Conservation (phyloP, 2,329 filamentous ascomycete genomes). For the Ramularia collo-cygni region DNA sequence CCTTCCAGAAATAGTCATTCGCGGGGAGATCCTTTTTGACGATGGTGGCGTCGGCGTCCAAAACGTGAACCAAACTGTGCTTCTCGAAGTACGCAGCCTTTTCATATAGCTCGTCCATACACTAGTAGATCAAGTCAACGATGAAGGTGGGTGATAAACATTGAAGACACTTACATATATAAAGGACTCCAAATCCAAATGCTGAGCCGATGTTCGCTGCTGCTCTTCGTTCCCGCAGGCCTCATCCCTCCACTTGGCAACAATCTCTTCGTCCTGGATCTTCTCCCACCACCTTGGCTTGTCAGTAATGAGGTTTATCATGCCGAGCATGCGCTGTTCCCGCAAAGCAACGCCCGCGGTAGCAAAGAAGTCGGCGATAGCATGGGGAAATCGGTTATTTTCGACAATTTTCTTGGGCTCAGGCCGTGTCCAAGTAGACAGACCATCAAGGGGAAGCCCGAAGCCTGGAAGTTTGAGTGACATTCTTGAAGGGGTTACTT, state of each 20-base stretch:
- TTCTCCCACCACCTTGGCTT: constrained; percentile 28
- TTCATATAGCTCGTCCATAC: constrained; percentile 33
- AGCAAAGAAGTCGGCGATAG: constrained; percentile 17
- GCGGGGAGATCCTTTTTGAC: constrained; percentile 50
- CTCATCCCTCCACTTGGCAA: constrained; percentile 24
- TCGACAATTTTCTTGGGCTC: no score
- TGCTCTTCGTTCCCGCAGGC: constrained; percentile 8
- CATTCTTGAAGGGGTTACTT: no score
- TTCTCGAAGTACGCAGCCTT: constrained; percentile 44
- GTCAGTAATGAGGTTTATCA: constrained; percentile 27
- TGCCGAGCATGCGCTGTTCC: constrained; percentile 25
- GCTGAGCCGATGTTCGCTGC: constrained; percentile 10
- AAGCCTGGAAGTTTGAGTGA: constrained; percentile 4
- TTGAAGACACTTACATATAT: constrained; percentile 17
- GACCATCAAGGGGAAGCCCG: background rate
- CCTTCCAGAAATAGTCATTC: constrained; percentile 30
- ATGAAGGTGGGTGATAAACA: background rate
- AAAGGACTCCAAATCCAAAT: constrained; percentile 20
- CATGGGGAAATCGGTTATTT: constrained; percentile 15
- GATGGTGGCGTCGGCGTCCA: constrained; percentile 41
- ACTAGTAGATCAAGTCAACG: constrained; percentile 3
- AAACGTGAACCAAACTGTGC: constrained; percentile 37
- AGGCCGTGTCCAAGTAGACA: background rate
- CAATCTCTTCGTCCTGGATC: constrained; percentile 23
- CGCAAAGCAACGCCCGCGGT: constrained; percentile 12